Evolutionary conservation across 768 basidiomycete species (phyloP).

Genomic region (Rhodotorula sphaerocarpa): DNA sequence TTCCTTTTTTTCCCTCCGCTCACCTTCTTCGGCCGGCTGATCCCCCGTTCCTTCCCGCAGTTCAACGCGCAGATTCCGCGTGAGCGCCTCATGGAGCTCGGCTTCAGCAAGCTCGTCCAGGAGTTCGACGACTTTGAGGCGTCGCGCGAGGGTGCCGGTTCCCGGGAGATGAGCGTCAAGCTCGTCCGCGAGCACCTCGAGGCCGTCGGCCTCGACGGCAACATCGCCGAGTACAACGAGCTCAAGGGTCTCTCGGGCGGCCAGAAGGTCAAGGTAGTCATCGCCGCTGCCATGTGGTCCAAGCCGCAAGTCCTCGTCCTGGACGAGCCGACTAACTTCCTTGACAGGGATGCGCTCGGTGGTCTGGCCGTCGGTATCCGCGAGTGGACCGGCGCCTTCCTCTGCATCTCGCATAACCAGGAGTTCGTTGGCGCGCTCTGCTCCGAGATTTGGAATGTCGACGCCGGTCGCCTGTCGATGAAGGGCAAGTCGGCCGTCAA

Average conservation of each 20-base stretch:
- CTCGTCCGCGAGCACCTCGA: slow-evolving; percentile 85
- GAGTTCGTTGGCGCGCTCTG: slow-evolving; percentile 77
- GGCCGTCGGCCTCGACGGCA: slow-evolving; percentile 90
- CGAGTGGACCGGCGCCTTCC: slow-evolving; percentile 87
- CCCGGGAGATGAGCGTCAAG: slow-evolving; percentile 71
- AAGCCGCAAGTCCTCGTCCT: slow-evolving; percentile 62
- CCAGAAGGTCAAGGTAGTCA: slow-evolving; percentile 68
- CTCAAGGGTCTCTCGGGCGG: slow-evolving; percentile 89
- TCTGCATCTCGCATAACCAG: slow-evolving; percentile 92
- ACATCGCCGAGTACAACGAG: slow-evolving; percentile 97
- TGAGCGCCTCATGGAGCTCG: slow-evolving; percentile 73
- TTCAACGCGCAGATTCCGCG: slow-evolving; percentile 88
- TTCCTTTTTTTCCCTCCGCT: neutral
- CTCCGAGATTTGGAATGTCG: slow-evolving; percentile 84
- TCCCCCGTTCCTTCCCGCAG: slow-evolving; percentile 52
- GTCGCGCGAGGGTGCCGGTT: slow-evolving; percentile 86
- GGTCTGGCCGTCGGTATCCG: slow-evolving; percentile 89
- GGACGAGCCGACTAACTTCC: slow-evolving; percentile 75
- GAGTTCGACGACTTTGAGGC: slow-evolving; percentile 96
- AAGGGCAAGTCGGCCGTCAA: slow-evolving; percentile 79
- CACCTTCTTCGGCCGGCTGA: neutral
- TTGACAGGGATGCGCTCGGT: slow-evolving; percentile 90
- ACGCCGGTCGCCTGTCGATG: slow-evolving; percentile 70
- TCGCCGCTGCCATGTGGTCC: slow-evolving; percentile 89
- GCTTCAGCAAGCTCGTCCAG: slow-evolving; percentile 78